Percentiles rank a stretch among this genome's conserved stretches.
Evolutionary conservation across 2,329 filamentous ascomycete species (phyloP).

Genomic region (Penicillium sp.): DNA sequence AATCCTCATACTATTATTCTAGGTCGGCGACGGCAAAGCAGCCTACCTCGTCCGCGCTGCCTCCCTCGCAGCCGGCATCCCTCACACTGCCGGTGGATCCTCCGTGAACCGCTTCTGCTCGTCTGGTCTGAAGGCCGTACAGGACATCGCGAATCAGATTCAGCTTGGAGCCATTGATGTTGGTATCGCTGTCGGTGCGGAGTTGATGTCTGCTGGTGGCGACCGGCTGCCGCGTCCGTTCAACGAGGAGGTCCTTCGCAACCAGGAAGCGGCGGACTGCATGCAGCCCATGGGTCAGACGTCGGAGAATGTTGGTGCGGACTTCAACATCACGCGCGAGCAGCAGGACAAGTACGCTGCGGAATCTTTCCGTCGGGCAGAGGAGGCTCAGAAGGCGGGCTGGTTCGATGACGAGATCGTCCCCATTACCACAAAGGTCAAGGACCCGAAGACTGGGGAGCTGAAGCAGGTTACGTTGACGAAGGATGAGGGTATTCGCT

Average conservation of each 20-base stretch:
- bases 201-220: conserved; percentile 71
- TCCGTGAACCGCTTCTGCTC: conserved; percentile 95
- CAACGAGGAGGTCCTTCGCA: conserved; percentile 64
- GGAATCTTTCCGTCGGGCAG: conserved; percentile 78
- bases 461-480: conserved; percentile 68
- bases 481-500: conserved; percentile 81
- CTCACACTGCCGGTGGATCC: conserved; percentile 73
- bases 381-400: conserved; percentile 80
- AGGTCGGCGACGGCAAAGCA: conserved; percentile 73
- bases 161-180: conserved; percentile 69
- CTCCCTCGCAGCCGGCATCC: conserved; percentile 81
- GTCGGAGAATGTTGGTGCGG: conserved; percentile 84
- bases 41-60: conserved; percentile 87
- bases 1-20: too few relatives aligned
- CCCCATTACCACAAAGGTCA: conserved; percentile 71
- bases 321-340: conserved; percentile 76
- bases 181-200: conserved; percentile 78
- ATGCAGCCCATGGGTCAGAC: conserved; percentile 97
- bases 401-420: conserved; percentile 91
- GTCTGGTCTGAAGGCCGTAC: conserved; percentile 86
- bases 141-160: conserved; percentile 89
- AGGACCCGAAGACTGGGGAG: conserved; percentile 74
- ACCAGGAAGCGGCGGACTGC: conserved; percentile 73
- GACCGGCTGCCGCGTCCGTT: conserved; percentile 65
- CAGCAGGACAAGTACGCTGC: conserved; percentile 76